A percentile compares a stretch with the other conserved stretches of the same genome.
Conservation (phyloP, 768 basidiomycete genomes). For the Leccinum fibrillosum region DNA sequence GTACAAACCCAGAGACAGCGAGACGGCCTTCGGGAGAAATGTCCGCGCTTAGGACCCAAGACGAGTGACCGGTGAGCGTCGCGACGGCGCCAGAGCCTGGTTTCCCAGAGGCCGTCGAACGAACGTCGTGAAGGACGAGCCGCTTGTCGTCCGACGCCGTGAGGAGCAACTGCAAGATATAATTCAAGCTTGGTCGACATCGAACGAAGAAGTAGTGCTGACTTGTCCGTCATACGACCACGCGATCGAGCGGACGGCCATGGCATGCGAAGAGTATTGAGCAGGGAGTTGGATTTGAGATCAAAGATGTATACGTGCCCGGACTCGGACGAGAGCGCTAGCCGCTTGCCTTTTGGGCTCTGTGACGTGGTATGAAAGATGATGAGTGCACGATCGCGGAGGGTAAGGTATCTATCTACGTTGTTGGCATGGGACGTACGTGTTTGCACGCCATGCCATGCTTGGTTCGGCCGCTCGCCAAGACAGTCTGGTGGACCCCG, state of each 20-base stretch:
- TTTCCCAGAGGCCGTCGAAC: constrained; percentile 56
- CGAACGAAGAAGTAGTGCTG: constrained; percentile 23
- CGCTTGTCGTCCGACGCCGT: constrained; percentile 93
- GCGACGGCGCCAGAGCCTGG: constrained; percentile 77
- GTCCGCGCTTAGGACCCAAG: constrained; percentile 85
- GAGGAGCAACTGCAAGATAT: constrained; percentile 61
- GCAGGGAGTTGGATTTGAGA: constrained; percentile 60
- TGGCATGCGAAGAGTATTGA: constrained; percentile 84
- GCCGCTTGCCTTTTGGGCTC: constrained; percentile 84
- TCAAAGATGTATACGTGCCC: constrained; percentile 92
- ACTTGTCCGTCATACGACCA: constrained; percentile 93
- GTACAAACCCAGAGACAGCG: constrained; percentile 72
- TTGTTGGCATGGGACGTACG: constrained; percentile 40
- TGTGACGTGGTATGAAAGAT: constrained; percentile 28
- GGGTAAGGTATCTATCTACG: constrained; percentile 1
- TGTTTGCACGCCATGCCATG: constrained; percentile 75
- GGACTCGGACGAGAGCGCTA: constrained; percentile 80
- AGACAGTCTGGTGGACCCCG: constrained; percentile 54
- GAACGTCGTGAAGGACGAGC: constrained; percentile 86
- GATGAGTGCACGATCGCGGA: neutral
- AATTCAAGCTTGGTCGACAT: neutral
- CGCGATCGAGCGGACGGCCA: constrained; percentile 80
- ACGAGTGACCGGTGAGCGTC: constrained; percentile 82
- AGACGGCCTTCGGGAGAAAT: constrained; percentile 80
- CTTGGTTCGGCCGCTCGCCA: constrained; percentile 68